Conservation (phyloP, 75 land plant genomes). For the Adiantum capillusveneris region DNA sequence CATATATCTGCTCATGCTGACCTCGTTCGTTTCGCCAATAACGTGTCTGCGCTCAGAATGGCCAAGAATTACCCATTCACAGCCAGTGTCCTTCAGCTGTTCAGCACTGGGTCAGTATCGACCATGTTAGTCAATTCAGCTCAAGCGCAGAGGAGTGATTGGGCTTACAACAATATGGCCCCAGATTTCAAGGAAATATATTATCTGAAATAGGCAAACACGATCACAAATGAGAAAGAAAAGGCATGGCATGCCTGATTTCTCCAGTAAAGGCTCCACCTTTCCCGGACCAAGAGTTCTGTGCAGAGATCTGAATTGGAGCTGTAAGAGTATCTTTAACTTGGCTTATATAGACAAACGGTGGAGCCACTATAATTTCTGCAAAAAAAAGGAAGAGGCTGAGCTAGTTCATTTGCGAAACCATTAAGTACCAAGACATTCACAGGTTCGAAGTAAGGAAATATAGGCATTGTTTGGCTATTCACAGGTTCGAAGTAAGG, state of each 20-base stretch:
- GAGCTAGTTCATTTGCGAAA: too few relatives aligned
- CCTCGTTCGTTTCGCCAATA: conserved; percentile 75
- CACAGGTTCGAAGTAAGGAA: too few relatives aligned
- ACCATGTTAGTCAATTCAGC: background rate
- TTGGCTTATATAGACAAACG: conserved; percentile 73
- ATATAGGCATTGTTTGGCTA: too few relatives aligned
- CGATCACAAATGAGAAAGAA: background rate
- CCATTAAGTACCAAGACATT: too few relatives aligned
- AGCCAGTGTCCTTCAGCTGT: conserved; percentile 85
- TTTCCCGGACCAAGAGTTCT: conserved; percentile 91
- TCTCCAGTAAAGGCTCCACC: conserved; percentile 99
- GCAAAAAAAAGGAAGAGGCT: conserved; percentile 1
- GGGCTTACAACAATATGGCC: background rate
- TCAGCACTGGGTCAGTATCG: conserved; percentile 44
- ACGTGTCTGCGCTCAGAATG: conserved; percentile 94
- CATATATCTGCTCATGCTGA: conserved; percentile 7
- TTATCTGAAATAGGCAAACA: background rate
- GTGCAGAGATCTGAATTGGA: conserved; percentile 78
- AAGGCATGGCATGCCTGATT: conserved; percentile 68
- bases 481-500: too few relatives aligned
- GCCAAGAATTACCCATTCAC: conserved; percentile 90
- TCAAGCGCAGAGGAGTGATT: background rate
- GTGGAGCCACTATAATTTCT: conserved; percentile 96
- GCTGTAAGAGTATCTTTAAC: conserved; percentile 64
- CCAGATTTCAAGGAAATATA: background rate